Conservation (phyloP, 495 filamentous ascomycete species). For the Penicillium fimorum region DNA sequence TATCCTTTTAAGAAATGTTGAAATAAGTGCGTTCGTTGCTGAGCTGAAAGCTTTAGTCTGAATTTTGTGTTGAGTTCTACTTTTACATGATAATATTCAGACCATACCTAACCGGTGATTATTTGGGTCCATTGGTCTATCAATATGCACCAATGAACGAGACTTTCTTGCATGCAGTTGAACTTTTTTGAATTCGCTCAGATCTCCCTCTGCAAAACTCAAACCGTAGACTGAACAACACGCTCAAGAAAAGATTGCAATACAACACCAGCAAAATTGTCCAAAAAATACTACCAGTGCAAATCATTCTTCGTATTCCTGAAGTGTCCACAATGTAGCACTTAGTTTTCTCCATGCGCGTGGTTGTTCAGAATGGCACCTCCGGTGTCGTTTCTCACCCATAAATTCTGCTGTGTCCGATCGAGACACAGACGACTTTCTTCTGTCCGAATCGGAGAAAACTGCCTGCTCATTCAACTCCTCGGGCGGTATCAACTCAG, state of each 20-base stretch:
- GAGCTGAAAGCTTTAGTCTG: too few species aligned
- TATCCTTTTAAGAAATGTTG: not conserved
- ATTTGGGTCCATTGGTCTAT: too few species aligned
- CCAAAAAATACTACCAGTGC: not conserved
- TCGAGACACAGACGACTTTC: not conserved
- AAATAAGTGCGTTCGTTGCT: not conserved
- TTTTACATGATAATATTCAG: too few species aligned
- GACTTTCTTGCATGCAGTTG: not conserved
- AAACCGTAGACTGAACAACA: not conserved
- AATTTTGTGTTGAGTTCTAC: too few species aligned
- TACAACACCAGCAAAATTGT: not conserved
- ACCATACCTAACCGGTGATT: too few species aligned
- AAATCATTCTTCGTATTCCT: conserved; percentile 28
- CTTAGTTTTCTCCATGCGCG: conserved; percentile 43
- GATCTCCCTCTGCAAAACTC: not conserved
- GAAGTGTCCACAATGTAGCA: conserved; percentile 39
- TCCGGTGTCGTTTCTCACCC: conserved; percentile 34
- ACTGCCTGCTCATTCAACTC: conserved; percentile 13
- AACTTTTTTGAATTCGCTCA: not conserved
- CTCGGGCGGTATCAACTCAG: conserved; percentile 27
- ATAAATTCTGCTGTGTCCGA: conserved; percentile 13
- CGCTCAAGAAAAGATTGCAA: not conserved
- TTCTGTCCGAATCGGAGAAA: conserved; percentile 11
- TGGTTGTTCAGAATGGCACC: conserved; percentile 46
- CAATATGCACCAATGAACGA: too few species aligned